Conservation (phyloP, 2,329 filamentous ascomycete genomes). For the Knufia fluminis region DNA sequence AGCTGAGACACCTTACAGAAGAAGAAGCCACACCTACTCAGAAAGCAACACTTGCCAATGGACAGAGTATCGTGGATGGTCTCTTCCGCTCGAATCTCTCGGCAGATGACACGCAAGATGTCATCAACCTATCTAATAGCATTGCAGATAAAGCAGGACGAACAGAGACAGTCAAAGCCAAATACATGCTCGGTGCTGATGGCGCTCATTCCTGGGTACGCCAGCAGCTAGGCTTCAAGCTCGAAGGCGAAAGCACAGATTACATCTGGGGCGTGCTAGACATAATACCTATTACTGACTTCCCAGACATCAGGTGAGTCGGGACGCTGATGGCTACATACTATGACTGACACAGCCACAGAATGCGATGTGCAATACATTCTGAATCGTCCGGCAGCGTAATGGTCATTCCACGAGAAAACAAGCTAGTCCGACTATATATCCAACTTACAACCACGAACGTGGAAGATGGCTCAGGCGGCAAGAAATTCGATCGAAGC, state of each 20-base stretch:
- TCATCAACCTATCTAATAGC: conserved; percentile 33
- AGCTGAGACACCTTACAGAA: conserved; percentile 48
- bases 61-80: conserved; percentile 37
- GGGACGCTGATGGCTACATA: too few species aligned
- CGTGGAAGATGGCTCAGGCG: conserved; percentile 31
- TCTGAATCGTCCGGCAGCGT: conserved; percentile 47
- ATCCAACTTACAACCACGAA: conserved; percentile 19
- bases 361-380: conserved; percentile 50
- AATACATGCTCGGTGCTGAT: conserved; percentile 55
- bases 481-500: conserved; percentile 46
- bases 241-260: conserved; percentile 46
- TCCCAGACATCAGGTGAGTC: conserved; percentile 44
- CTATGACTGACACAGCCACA: too few species aligned
- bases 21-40: conserved; percentile 48
- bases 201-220: conserved; percentile 60
- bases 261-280: conserved; percentile 41
- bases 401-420: conserved; percentile 58
- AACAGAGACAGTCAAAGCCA: conserved; percentile 13
- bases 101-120: conserved; percentile 48
- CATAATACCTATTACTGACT: conserved; percentile 47
- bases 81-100: conserved; percentile 52
- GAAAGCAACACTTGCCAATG: conserved; percentile 27
- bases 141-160: conserved; percentile 45
- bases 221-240: conserved; percentile 46
- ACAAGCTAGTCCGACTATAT: conserved; percentile 49